Evolutionary conservation across 2,329 filamentous ascomycete genomes (phyloP).

Genomic region (Parascedosporium putredinis): DNA sequence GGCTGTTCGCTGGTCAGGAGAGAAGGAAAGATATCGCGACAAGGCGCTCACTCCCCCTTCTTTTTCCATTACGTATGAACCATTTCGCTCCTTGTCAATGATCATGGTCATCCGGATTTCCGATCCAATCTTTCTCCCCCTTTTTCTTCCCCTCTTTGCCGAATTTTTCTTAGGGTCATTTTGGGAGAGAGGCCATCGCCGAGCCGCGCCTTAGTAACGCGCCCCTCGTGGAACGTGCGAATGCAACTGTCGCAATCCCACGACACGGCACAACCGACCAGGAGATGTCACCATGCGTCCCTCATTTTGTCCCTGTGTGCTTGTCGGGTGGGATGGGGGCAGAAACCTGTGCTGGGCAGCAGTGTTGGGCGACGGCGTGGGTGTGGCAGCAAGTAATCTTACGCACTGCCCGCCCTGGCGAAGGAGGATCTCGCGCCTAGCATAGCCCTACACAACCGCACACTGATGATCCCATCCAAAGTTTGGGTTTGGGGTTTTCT

Average conservation of each 20-base stretch:
- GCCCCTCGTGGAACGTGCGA: not conserved
- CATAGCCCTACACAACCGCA: conserved; percentile 2
- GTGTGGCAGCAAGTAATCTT: not conserved
- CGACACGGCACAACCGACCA: not conserved
- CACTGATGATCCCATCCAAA: no score
- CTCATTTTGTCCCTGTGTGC: not conserved
- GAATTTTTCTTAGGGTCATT: no score
- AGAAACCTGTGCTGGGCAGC: not conserved
- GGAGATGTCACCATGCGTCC: not conserved
- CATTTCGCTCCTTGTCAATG: not conserved
- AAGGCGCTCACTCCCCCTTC: no score
- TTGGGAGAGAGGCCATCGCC: not conserved
- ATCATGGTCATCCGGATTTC: not conserved
- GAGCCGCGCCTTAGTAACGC: not conserved
- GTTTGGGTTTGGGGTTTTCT: no score
- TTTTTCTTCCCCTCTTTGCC: not conserved
- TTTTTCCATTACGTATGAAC: not conserved
- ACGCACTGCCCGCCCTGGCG: not conserved
- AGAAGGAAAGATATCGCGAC: no score
- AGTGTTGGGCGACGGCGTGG: not conserved
- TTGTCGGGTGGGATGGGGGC: not conserved
- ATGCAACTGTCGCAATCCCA: not conserved
- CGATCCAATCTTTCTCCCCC: not conserved
- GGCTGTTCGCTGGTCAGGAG: no score
- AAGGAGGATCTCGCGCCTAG: conserved; percentile 1